A percentile compares a stretch with the other conserved stretches of the same genome.
These are phyloP conservation scores for Boletus rex-veris DNA, from an alignment of 768 basidiomycete genomes.

Conservation along the genomic window DNA sequence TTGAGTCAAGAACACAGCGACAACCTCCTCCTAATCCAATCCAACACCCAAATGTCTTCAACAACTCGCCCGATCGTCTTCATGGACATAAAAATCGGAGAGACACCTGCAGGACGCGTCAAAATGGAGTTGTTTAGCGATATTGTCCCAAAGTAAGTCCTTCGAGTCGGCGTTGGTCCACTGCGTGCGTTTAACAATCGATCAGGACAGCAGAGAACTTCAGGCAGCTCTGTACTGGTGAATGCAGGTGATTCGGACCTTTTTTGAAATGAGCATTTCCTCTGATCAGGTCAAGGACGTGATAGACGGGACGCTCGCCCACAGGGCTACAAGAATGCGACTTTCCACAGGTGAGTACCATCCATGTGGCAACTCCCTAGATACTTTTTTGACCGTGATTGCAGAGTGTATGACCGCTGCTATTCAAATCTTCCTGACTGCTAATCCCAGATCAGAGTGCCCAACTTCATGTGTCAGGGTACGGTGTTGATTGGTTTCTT, in stretches of 20 bases:
- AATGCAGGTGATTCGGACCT: conserved; percentile 62
- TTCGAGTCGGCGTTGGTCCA: background rate
- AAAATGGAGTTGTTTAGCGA: conserved; percentile 99
- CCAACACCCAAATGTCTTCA: conserved; percentile 36
- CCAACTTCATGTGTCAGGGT: conserved; percentile 97
- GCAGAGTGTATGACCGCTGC: conserved; percentile 61
- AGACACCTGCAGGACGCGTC: conserved; percentile 90
- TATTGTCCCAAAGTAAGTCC: conserved; percentile 83
- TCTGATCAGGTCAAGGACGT: conserved; percentile 15
- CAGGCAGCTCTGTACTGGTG: conserved; percentile 95
- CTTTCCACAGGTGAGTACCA: conserved; percentile 76
- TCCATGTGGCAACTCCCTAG: background rate
- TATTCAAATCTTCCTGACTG: background rate
- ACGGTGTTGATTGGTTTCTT: background rate
- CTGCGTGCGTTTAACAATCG: conserved; percentile 1
- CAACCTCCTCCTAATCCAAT: background rate
- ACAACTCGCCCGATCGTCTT: conserved; percentile 84
- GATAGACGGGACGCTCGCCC: conserved; percentile 61
- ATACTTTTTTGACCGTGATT: conserved; percentile 9
- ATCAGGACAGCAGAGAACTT: conserved; percentile 96
- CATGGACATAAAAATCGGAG: conserved; percentile 96
- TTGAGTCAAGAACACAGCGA: background rate
- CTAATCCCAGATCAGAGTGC: conserved; percentile 49
- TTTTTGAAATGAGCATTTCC: background rate
- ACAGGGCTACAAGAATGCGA: conserved; percentile 89